Evolutionary conservation across 768 basidiomycete genomes (phyloP).

Genomic region (Gyrodon lividus): DNA sequence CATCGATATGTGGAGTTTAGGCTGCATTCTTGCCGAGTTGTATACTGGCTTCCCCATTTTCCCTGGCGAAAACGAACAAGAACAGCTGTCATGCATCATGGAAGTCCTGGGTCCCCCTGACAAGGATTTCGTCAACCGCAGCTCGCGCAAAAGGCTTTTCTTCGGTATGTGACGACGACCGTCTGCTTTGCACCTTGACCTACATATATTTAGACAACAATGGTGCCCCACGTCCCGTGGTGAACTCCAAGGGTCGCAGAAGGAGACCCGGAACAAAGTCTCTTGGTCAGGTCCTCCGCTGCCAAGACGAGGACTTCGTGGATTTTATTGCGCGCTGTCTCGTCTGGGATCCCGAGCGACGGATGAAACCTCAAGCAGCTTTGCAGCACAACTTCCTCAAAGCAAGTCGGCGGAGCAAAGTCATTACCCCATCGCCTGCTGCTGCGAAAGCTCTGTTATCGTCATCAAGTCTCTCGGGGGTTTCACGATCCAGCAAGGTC

Average conservation of each 20-base stretch:
- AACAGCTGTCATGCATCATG: slow-evolving; percentile 98
- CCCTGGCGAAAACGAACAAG: slow-evolving; percentile 98
- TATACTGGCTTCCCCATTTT: slow-evolving; percentile 99
- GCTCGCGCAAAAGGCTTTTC: slow-evolving; percentile 91
- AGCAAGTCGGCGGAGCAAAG: slow-evolving; percentile 57
- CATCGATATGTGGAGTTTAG: slow-evolving; percentile 99
- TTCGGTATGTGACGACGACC: slow-evolving; percentile 63
- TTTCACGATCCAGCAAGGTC: slow-evolving; percentile 48
- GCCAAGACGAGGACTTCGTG: slow-evolving; percentile 92
- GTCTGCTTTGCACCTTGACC: slow-evolving; percentile 1
- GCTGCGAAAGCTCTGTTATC: slow-evolving; percentile 57
- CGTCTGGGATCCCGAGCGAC: slow-evolving; percentile 96
- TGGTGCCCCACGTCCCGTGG: slow-evolving; percentile 88
- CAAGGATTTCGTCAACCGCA: slow-evolving; percentile 90
- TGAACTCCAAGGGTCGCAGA: slow-evolving; percentile 94
- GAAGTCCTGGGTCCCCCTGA: slow-evolving; percentile 96
- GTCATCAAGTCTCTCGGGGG: slow-evolving; percentile 54
- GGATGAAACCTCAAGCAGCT: slow-evolving; percentile 91
- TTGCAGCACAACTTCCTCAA: slow-evolving; percentile 88
- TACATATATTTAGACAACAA: slow-evolving; percentile 66
- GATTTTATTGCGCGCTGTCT: slow-evolving; percentile 97
- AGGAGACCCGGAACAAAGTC: slow-evolving; percentile 91
- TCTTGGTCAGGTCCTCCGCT: slow-evolving; percentile 83
- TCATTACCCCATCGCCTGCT: slow-evolving; percentile 40
- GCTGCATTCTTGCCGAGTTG: slow-evolving; percentile 95